Base-by-base conservation (phyloP, 257 asterid species). In the Craterostigma plantagineum region DNA sequence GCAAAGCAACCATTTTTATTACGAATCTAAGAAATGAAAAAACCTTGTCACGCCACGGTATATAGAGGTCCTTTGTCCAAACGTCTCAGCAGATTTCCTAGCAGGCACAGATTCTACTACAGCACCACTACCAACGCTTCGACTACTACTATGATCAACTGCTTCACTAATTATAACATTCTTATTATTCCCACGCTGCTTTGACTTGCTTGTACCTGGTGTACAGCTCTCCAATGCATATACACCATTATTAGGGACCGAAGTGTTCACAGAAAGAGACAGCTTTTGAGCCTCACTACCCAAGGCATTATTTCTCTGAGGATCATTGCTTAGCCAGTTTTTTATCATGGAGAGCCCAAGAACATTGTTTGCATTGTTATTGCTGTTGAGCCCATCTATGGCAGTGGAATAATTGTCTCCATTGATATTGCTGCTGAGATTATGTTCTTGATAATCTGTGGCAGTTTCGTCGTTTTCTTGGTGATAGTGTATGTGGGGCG, bases 1-100 rank as follows among this genome's bases (percentile, higher is more conserved):
- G 3, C 14, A 38, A 42, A 36, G 4, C 12, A 4, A 9, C 18
- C 4, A 6, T 16, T 18, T 4, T 8, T 16, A 17, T 18, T 14
- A 5, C n/a, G n/a, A n/a, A n/a, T n/a, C n/a, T n/a, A n/a, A 44
- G 10, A 14, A 51, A 33, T n/a, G 15, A 30, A 7, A 12, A 33
- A 11, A 51, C 62, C 66, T 56, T 12, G 96, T 84, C 34, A 84
- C 96, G 38, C 96, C 96, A 34, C 96, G 90, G 75, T 84, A 84
- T 30, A 84, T 79, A 7, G 92, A 79, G 36, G 93, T 84, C 47
- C 95, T 69, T 55, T 83, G 93, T 14, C 95, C 95, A 48, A 79
- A 76, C 0, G 95, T 83, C 13, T 83, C 95, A 0, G 65, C 51
- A 14, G 86, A 71, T 53, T 84, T 84, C 45, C 68, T 59, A 2